Conservation (phyloP, 2,329 filamentous ascomycete genomes). For the Elsinoe perseae region DNA sequence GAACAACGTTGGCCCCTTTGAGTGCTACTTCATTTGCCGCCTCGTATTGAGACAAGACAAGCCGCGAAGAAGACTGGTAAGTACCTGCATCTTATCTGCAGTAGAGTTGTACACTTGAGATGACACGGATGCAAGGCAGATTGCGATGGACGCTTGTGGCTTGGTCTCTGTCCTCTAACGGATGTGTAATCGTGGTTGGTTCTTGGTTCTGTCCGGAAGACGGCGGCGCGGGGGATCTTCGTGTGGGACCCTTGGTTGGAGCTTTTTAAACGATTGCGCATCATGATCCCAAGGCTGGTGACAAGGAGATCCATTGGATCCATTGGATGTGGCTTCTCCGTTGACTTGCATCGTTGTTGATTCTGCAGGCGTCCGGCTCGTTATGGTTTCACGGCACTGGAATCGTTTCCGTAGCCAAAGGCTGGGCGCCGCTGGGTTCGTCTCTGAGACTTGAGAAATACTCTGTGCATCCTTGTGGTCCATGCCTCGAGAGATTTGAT, state of each 20-base stretch:
- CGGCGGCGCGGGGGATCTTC: slow-evolving; percentile 4
- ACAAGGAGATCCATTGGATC: no score
- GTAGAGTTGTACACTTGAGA: not conserved
- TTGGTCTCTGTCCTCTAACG: not conserved
- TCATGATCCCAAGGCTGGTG: no score
- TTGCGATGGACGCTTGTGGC: not conserved
- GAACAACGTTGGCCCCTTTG: not conserved
- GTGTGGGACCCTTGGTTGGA: not conserved
- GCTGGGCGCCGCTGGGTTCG: not conserved
- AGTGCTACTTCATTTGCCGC: not conserved
- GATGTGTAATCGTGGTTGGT: not conserved
- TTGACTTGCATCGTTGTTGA: slow-evolving; percentile 2
- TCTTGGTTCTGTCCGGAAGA: not conserved
- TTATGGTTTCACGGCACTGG: not conserved
- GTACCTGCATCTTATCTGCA: slow-evolving; percentile 1
- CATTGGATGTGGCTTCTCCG: not conserved
- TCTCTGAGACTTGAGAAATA: no score
- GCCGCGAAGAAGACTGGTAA: not conserved
- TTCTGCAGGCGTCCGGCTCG: not conserved
- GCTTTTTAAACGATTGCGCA: not conserved
- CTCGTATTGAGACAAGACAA: not conserved
- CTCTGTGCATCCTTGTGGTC: not conserved
- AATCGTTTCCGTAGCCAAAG: not conserved
- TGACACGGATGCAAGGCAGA: not conserved
- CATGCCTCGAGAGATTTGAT: slow-evolving; percentile 7